These are phyloP conservation scores for Linnemannia zychae DNA, from an alignment of 192 early-diverging fungal species.

Conservation along the genomic window DNA sequence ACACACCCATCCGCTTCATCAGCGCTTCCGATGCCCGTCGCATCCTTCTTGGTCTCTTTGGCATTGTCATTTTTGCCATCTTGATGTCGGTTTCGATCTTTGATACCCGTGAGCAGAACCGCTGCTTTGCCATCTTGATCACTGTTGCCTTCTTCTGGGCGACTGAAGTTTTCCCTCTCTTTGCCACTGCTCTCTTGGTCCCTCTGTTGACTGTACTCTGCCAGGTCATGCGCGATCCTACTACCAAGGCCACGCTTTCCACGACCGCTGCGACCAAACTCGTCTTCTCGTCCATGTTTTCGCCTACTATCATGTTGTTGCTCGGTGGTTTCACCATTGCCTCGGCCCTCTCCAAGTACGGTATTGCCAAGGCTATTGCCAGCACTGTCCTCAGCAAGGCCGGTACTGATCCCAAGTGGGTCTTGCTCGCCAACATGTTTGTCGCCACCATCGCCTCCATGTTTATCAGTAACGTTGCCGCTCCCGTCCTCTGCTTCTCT, in stretches of 20 bases:
- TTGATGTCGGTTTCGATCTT: slow-evolving; percentile 72
- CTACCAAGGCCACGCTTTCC: slow-evolving; percentile 35
- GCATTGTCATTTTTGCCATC: slow-evolving; percentile 66
- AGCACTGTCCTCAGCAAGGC: slow-evolving; percentile 71
- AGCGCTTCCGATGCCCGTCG: slow-evolving; percentile 9
- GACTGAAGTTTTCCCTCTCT: slow-evolving; percentile 78
- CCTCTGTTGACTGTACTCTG: slow-evolving; percentile 74
- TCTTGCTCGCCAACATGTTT: slow-evolving; percentile 79
- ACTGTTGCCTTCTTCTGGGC: slow-evolving; percentile 89
- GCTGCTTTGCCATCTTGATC: slow-evolving; percentile 88
- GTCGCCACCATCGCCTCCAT: slow-evolving; percentile 79
- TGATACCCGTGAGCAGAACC: slow-evolving; percentile 74
- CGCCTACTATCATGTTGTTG: slow-evolving; percentile 79
- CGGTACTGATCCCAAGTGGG: slow-evolving; percentile 70
- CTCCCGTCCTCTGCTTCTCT: slow-evolving; percentile 81
- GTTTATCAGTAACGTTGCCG: slow-evolving; percentile 85
- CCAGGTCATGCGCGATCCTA: slow-evolving; percentile 64
- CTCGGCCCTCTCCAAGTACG: slow-evolving; percentile 78
- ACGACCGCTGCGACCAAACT: slow-evolving; percentile 66
- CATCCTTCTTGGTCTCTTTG: slow-evolving; percentile 51
- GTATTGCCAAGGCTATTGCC: slow-evolving; percentile 77
- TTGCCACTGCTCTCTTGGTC: slow-evolving; percentile 75
- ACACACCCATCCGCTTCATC: slow-evolving; percentile 12
- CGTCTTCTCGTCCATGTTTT: slow-evolving; percentile 80
- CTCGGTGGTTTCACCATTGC: slow-evolving; percentile 80